phyloP scores from a whole-genome alignment of 2,329 filamentous ascomycete species.

The Didymella exigua region DNA sequence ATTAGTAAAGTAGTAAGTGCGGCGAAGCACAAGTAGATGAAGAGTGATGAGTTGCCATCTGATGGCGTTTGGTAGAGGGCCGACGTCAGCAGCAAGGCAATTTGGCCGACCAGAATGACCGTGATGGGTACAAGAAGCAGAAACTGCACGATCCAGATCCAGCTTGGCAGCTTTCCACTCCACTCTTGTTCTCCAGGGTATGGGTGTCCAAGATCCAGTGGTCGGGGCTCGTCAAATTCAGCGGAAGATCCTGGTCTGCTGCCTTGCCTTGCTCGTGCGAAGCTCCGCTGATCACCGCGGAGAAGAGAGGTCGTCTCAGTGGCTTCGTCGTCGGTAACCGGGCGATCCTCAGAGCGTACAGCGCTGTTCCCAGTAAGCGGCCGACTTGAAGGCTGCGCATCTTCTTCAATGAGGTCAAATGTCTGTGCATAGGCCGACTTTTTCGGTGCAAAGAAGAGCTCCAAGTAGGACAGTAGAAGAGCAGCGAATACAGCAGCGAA shows the following conservation, averaged over 20 bases:
- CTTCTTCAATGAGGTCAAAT: constrained; percentile 44
- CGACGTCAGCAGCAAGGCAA: constrained; percentile 73
- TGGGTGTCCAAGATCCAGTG: constrained; percentile 33
- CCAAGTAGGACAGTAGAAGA: constrained; percentile 74
- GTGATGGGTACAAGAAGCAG: constrained; percentile 78
- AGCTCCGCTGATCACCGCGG: constrained; percentile 59
- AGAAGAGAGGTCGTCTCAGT: constrained; percentile 65
- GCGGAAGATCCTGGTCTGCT: constrained; percentile 47
- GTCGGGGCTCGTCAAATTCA: constrained; percentile 48
- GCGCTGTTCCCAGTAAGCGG: constrained; percentile 43
- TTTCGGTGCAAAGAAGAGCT: constrained; percentile 74
- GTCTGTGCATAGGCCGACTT: constrained; percentile 72
- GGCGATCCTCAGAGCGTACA: constrained; percentile 41
- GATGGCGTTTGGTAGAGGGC: constrained; percentile 80
- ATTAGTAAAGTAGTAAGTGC: constrained; percentile 73
- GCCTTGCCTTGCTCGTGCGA: constrained; percentile 60
- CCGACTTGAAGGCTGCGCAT: constrained; percentile 42
- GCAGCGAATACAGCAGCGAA: constrained; percentile 77
- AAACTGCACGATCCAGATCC: constrained; percentile 88
- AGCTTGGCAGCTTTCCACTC: constrained; percentile 78
- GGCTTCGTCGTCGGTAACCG: constrained; percentile 47
- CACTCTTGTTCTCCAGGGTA: constrained; percentile 82
- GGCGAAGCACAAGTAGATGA: constrained; percentile 74
- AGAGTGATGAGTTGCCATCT: constrained; percentile 76
- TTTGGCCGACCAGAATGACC: constrained; percentile 76